These are phyloP conservation scores for Skeletonema grethae DNA, from an alignment of 108 stramenopile genomes.

Conservation along the genomic window DNA sequence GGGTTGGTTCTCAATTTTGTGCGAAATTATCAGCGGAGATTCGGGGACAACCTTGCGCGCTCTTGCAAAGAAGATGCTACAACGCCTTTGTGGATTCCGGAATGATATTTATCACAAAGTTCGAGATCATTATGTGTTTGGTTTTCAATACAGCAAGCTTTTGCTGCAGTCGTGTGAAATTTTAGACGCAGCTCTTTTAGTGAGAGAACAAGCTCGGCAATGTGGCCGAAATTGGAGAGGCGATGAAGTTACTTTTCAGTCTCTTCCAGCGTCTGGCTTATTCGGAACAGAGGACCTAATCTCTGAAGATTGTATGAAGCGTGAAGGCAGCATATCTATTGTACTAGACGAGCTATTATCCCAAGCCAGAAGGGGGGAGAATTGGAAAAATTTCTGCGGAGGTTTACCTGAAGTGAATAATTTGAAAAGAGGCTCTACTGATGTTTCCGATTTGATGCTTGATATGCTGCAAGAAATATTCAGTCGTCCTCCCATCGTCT, in stretches of 20 bases:
- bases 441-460: not conserved
- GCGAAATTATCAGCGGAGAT: slow-evolving; percentile 61
- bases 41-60: slow-evolving; percentile 30
- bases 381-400: slow-evolving; percentile 78
- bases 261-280: slow-evolving; percentile 53
- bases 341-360: slow-evolving; percentile 67
- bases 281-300: slow-evolving; percentile 74
- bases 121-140: slow-evolving; percentile 75
- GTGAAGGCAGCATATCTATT: slow-evolving; percentile 27
- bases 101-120: slow-evolving; percentile 63
- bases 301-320: slow-evolving; percentile 62
- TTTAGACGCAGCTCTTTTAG: slow-evolving; percentile 51
- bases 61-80: slow-evolving; percentile 63
- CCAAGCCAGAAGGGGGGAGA: slow-evolving; percentile 35
- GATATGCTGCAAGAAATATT: slow-evolving; percentile 39
- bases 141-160: slow-evolving; percentile 57
- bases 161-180: slow-evolving; percentile 38
- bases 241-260: slow-evolving; percentile 44
- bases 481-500: slow-evolving; percentile 50
- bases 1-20: slow-evolving; percentile 75
- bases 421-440: slow-evolving; percentile 14
- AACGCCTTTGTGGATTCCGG: slow-evolving; percentile 68
- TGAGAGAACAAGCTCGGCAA: slow-evolving; percentile 61
- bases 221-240: slow-evolving; percentile 60
- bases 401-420: slow-evolving; percentile 45